Evolutionary conservation across 2,329 filamentous ascomycete genomes (phyloP).

Genomic region (Trichoderma lentiforme): DNA sequence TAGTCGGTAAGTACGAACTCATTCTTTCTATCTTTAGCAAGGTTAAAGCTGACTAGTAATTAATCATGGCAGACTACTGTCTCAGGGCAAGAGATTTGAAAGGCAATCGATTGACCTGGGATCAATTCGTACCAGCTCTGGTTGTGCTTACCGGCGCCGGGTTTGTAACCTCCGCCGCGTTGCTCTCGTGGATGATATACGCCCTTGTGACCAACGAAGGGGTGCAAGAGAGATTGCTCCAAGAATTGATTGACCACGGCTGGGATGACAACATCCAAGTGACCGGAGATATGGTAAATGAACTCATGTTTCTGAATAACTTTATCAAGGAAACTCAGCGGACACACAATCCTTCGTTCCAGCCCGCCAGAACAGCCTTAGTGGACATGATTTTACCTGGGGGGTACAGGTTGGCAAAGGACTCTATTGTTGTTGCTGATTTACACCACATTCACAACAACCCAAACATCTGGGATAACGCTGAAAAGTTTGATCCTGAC

Average conservation of each 20-base stretch:
- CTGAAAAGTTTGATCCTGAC: constrained; percentile 55
- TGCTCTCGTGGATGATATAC: constrained; percentile 58
- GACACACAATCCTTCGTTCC: constrained; percentile 58
- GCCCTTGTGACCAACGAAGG: constrained; percentile 50
- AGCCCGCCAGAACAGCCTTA: constrained; percentile 56
- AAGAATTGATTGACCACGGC: constrained; percentile 53
- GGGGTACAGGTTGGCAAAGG: constrained; percentile 53
- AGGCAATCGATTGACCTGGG: constrained; percentile 48
- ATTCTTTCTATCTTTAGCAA: background rate
- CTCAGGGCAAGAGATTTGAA: constrained; percentile 51
- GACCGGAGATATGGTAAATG: constrained; percentile 45
- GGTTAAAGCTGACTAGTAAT: background rate
- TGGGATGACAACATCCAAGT: constrained; percentile 42
- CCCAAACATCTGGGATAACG: constrained; percentile 55
- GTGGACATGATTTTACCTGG: constrained; percentile 56
- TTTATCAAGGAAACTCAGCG: constrained; percentile 61
- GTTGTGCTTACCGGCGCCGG: constrained; percentile 55
- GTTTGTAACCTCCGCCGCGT: constrained; percentile 57
- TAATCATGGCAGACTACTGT: constrained; percentile 43
- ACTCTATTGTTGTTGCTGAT: constrained; percentile 51
- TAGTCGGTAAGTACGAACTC: constrained; percentile 23
- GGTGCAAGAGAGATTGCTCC: constrained; percentile 54
- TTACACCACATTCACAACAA: constrained; percentile 52
- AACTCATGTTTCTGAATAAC: constrained; percentile 52
- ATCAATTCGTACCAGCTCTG: constrained; percentile 32